Evolutionary conservation across 2,329 filamentous ascomycete genomes (phyloP), one percentile per base, ranked within the genome.

Genomic region (Scleromitrula shiraiana): DNA sequence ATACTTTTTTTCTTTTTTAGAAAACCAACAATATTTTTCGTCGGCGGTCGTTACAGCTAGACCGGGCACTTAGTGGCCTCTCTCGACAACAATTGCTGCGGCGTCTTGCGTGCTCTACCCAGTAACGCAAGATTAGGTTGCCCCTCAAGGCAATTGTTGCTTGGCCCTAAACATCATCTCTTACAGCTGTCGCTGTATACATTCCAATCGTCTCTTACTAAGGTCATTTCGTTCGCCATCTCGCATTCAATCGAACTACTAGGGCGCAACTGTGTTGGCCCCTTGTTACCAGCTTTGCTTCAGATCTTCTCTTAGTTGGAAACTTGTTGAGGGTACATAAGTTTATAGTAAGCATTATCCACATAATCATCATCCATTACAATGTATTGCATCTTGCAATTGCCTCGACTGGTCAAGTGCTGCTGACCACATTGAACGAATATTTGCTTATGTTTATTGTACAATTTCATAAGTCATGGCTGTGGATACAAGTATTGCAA

Each of bases 401-500:
- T 23, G 19, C 5, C 19, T 38, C 7, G 26, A 6, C 19, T 14
- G 4, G n/a, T 8, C 9, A 12, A 14, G 19, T 20, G 19, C 35
- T 38, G 5, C 20, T 20, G 14, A 22, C 14, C 17, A 23, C 10
- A n/a, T n/a, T n/a, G n/a, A n/a, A n/a, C n/a, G n/a, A n/a, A n/a
- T n/a, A n/a, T n/a, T n/a, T n/a, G n/a, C n/a, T 24, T 5, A 17
- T 43, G 5, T 17, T 42, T 15, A 10, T 42, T 14, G 27, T 32
- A 19, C 23, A 22, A 10, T 20, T 27, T 41, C 17, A 22, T 30
- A 22, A 36, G 17, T 26, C 22, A 62, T 59, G 58, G 50, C 57
- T 50, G 50, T 49, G 15, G 40, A 52, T 39, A 56, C 55, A 46
- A 49, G 43, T 41, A 37, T 55, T 42, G 44, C 57, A 44, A 54